Base-by-base conservation (phyloP, 2,329 filamentous ascomycete genomes). In the Sporothrix schenckii region DNA sequence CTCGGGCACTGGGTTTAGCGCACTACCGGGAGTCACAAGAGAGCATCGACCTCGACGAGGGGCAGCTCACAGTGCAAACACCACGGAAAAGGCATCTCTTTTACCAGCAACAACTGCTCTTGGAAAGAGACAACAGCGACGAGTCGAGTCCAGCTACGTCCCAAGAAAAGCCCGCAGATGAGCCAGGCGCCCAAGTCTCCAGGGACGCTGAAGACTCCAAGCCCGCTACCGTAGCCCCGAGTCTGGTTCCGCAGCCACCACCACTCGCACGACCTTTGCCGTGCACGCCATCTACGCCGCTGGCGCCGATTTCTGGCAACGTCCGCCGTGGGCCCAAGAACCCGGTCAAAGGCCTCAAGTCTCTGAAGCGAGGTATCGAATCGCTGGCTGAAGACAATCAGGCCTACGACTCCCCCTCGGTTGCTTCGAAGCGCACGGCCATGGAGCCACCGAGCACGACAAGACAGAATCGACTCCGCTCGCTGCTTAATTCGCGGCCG, bases 41-140 rank as follows among this genome's bases (percentile, higher is more conserved):
- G 67, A 90, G 87, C 69, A 81, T 90, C 66, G 88, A 91, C 75
- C 80, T 91, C 13, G 85, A 88, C 75, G 81, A 84, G 54, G 83
- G 82, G 9, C 77, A 77, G 54, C 76, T 80, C 21, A 74, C 78
- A 61, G 79, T 83, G 74, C 77, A 81, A 67, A 87, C 82, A 14
- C 82, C 81, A 66, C 79, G 79, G 73, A 82, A 83, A 72, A 76
- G 76, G 61, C 76, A 74, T 53, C 53, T 72, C 0, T 61, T 71
- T 1, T 68, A 56, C 9, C 52, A 69, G 10, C 67, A 66, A 21
- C 27, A 54, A 1, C 16, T 58, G 10, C 50, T 68, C 6, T 11
- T 66, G 1, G 66, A 65, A 4, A 39, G 27, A 16, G 19, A 34
- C 16, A 21, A 34, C 16, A 21, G 49, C 34, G 41, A 50, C 19